Evolutionary conservation across 352 stramenopile species (phyloP), one percentile per base, ranked within the genome.

Genomic region (Pythium utonaiense): DNA sequence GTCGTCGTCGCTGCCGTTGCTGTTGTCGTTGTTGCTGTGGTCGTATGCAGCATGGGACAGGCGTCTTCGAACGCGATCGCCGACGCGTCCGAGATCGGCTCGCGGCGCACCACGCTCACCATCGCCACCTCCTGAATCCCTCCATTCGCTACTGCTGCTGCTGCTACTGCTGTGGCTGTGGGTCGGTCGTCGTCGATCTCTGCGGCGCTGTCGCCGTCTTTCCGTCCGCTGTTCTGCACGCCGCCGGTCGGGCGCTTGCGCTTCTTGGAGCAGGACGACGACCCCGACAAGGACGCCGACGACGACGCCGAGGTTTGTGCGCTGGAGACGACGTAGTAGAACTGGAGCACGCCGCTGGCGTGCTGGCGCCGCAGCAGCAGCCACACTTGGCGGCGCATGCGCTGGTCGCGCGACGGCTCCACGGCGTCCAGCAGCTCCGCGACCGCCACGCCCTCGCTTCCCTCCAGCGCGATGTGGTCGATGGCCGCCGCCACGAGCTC

Each of bases 401-500:
- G 40, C 25, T 21, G 33, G 64, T 91, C 82, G 47, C 64, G 48
- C 14, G 16, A 52, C 7, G 77, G 71, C 9, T 89, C 78, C 9
- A 85, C 57, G 14, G 53, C 64, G 21, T 69, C 66, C 45, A 91
- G 74, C 4, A 91, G 44, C 8, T 51, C 53, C 8, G 56, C 38
- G 0, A 91, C 33, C 2, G 73, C 69, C 10, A 88, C 47, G 16
- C 83, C 83, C 0, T 60, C 48, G 24, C 66, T 55, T 13, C 83
- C 80, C 60, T 88, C 83, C 0, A 90, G 69, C 25, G 83, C 75
- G 22, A 90, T 68, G 60, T 83, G 62, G 64, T 92, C 80, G 64
- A 90, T 74, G 34, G 75, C 83, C 4, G 71, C 69, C 31, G 80
- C 80, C 36, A 75, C 75, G 41, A 91, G 68, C 66, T 77, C 72